Evolutionary conservation across 768 basidiomycete species (phyloP).

Genomic region (Lactarius akahatsu): DNA sequence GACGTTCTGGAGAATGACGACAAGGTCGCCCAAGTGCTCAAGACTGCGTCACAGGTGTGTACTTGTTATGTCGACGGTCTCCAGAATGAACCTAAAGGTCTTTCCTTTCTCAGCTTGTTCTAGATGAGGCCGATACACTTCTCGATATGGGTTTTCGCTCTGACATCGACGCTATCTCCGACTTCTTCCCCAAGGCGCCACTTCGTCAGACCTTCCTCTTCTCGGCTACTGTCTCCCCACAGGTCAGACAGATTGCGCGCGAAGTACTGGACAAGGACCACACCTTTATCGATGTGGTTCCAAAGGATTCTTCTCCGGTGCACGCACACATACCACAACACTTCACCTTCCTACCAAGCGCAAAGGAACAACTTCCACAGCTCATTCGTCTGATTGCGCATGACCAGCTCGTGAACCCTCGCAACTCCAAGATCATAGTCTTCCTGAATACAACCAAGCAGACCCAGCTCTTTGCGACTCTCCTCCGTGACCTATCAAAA

Average conservation of each 20-base stretch:
- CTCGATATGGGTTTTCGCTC: slow-evolving; percentile 91
- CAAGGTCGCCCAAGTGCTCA: slow-evolving; percentile 52
- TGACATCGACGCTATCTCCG: slow-evolving; percentile 73
- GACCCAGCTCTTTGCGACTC: slow-evolving; percentile 69
- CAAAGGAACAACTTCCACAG: slow-evolving; percentile 74
- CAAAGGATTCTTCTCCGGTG: slow-evolving; percentile 58
- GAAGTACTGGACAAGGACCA: slow-evolving; percentile 59
- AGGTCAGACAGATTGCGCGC: slow-evolving; percentile 69
- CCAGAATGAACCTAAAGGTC: slow-evolving; percentile 7
- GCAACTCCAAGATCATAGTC: slow-evolving; percentile 70
- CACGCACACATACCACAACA: slow-evolving; percentile 80
- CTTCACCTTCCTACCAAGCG: slow-evolving; percentile 66
- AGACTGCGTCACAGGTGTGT: slow-evolving; percentile 59
- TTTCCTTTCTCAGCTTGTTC: slow-evolving; percentile 56
- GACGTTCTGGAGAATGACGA: slow-evolving; percentile 66
- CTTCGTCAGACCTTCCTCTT: slow-evolving; percentile 90
- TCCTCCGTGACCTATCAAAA: slow-evolving; percentile 53
- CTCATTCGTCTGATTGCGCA: slow-evolving; percentile 77
- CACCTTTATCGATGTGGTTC: slow-evolving; percentile 70
- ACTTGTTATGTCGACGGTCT: neutral
- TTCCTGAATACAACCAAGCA: slow-evolving; percentile 86
- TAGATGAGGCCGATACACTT: slow-evolving; percentile 92
- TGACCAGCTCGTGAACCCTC: slow-evolving; percentile 75
- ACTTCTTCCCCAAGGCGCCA: slow-evolving; percentile 57
- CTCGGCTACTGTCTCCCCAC: slow-evolving; percentile 78